These are phyloP conservation scores for Amoeboaphelidium occidentale DNA, from an alignment of 371 early-diverging fungal species.

Conservation along the genomic window DNA sequence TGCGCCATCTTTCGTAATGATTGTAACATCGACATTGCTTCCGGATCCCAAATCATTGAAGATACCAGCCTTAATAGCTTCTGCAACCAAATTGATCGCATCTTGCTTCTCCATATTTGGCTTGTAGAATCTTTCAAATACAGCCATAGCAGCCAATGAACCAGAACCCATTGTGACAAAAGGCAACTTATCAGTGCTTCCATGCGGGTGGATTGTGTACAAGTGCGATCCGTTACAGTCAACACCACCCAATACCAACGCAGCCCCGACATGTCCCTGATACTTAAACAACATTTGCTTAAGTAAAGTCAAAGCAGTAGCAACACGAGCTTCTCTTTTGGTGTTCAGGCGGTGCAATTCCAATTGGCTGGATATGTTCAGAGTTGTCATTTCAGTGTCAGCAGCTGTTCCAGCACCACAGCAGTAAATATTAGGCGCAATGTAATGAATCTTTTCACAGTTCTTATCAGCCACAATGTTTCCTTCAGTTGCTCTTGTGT, in stretches of 20 bases:
- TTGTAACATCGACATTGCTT: constrained; percentile 88
- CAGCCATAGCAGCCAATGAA: constrained; percentile 88
- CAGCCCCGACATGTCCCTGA: constrained; percentile 93
- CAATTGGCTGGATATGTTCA: constrained; percentile 72
- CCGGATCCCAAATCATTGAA: constrained; percentile 99
- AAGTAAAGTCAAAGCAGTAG: constrained; percentile 84
- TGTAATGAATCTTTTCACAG: constrained; percentile 95
- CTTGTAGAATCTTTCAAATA: constrained; percentile 79
- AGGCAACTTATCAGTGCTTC: constrained; percentile 83
- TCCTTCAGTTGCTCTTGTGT: constrained; percentile 96
- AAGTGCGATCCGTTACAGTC: constrained; percentile 82
- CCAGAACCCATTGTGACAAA: constrained; percentile 97
- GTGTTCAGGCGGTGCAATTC: constrained; percentile 77
- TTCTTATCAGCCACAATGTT: constrained; percentile 98
- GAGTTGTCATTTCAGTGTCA: constrained; percentile 91
- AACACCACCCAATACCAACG: constrained; percentile 89
- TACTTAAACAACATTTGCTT: constrained; percentile 92
- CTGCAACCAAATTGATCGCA: constrained; percentile 74
- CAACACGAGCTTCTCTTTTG: constrained; percentile 65
- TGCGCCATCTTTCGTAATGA: constrained; percentile 54
- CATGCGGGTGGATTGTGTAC: constrained; percentile 89
- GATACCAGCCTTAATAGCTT: constrained; percentile 95
- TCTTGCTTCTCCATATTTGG: constrained; percentile 70
- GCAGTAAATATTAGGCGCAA: constrained; percentile 98
- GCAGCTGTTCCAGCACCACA: constrained; percentile 99